Evolutionary conservation across 2,329 filamentous ascomycete genomes (phyloP), one percentile per base, ranked within the genome.

Genomic region (Clonostachys solani): DNA sequence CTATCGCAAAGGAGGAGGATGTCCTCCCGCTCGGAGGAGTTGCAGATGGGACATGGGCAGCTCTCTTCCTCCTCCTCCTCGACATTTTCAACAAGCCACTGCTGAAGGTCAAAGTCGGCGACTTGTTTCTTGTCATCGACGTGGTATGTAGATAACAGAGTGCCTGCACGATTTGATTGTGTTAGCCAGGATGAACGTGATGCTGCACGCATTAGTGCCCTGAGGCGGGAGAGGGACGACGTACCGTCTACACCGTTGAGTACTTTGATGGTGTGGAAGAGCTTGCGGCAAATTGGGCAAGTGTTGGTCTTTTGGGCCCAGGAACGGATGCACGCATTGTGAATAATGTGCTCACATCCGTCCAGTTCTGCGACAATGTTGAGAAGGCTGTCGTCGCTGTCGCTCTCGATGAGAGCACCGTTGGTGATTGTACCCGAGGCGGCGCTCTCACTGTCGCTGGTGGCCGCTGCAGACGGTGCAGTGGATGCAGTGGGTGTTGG

Each of bases 251-350:
- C 71, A 56, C 78, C 82, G 61, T 87, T 83, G 66, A 87, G 87
- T 51, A 99, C 84, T 63, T 94, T 84, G 55, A 99, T 92, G 58
- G 86, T 73, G 68, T 97, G 92, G 73, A 99, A 97, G 53, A 80
- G 83, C 59, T 89, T 87, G 56, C 94, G 88, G 70, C 94, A 99
- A 66, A 99, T 96, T 42, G 94, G 94, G 67, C 94, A 99, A 64
- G 92, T 96, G 69, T 97, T 99, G 53, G 94, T 92, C 66, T 95
- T 87, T 69, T 95, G 89, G 42, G 92, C 90, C 94, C 94, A 99
- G 56, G 91, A 89, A 58, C 87, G 87, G 56, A 99, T 78, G 67
- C 94, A 99, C 45, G 87, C 84, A 71, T 99, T 86, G 71, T 99
- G 94, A 57, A 99, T 77, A 57, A 92, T 81, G 74, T 99, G 95